Evolutionary conservation across 345 rosid species (phyloP).

Genomic region (Raphanus raphanistrum): DNA sequence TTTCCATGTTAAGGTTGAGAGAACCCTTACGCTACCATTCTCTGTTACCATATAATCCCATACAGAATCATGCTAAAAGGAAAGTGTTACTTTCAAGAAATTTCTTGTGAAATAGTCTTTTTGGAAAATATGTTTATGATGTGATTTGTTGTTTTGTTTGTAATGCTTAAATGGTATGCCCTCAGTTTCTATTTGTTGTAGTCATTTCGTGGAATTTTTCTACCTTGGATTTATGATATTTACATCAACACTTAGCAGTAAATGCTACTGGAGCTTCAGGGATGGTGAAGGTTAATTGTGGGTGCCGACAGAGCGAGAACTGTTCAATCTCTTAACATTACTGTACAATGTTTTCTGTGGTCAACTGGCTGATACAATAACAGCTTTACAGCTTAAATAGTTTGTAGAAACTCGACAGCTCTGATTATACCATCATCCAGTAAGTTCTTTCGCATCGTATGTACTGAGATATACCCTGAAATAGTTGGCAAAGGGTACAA

Average conservation of each 20-base stretch:
- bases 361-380: neutral
- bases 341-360: neutral
- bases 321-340: neutral
- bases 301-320: slow-evolving; percentile 22
- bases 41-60: slow-evolving; percentile 9
- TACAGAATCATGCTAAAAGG: slow-evolving; percentile 7
- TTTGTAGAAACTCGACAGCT: slow-evolving; percentile 1
- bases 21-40: neutral
- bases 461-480: neutral
- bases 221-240: slow-evolving; percentile 27
- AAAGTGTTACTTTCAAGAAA: slow-evolving; percentile 26
- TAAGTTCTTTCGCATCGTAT: slow-evolving; percentile 4
- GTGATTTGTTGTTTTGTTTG: slow-evolving; percentile 33
- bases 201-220: slow-evolving; percentile 18
- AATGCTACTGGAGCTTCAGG: slow-evolving; percentile 11
- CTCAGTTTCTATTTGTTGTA: neutral
- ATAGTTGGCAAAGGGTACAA: neutral
- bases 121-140: slow-evolving; percentile 12
- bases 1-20: slow-evolving; percentile 20
- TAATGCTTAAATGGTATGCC: slow-evolving; percentile 28
- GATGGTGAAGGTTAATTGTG: neutral
- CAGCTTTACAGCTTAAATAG: neutral
- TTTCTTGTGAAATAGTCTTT: neutral
- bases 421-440: slow-evolving; percentile 7
- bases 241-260: neutral